Conservation (phyloP, 768 basidiomycete genomes). For the Clathrus columnatus region DNA sequence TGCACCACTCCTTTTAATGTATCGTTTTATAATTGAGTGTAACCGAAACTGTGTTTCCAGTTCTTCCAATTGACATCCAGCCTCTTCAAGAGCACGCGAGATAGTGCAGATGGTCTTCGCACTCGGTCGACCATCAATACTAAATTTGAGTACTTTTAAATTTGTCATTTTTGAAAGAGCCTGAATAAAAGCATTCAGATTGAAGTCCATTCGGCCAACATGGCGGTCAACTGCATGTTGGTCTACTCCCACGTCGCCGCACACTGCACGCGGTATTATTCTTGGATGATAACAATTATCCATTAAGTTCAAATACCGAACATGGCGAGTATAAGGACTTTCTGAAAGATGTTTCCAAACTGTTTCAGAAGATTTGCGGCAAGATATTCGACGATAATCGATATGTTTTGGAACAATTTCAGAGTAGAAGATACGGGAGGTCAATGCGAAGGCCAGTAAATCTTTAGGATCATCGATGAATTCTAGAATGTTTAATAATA, state of each 20-base stretch:
- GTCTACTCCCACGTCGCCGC: too few species aligned
- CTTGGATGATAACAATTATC: neutral
- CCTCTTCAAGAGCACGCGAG: neutral
- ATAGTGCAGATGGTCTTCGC: neutral
- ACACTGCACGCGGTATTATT: neutral
- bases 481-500: too few species aligned
- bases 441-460: neutral
- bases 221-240: too few species aligned
- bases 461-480: neutral
- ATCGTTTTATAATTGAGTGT: neutral
- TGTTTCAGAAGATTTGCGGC: neutral
- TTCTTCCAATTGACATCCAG: neutral
- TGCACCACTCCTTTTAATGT: neutral
- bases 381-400: neutral
- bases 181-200: neutral
- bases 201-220: too few species aligned
- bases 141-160: neutral
- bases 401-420: neutral
- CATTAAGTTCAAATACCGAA: neutral
- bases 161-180: neutral
- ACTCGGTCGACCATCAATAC: neutral
- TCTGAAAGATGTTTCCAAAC: neutral
- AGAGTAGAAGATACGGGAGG: neutral
- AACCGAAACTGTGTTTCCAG: neutral
- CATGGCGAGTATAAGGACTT: too few species aligned